These are phyloP conservation scores for Arxiozyma bovina DNA, from an alignment of 1,139 yeast species.

Conservation along the genomic window DNA sequence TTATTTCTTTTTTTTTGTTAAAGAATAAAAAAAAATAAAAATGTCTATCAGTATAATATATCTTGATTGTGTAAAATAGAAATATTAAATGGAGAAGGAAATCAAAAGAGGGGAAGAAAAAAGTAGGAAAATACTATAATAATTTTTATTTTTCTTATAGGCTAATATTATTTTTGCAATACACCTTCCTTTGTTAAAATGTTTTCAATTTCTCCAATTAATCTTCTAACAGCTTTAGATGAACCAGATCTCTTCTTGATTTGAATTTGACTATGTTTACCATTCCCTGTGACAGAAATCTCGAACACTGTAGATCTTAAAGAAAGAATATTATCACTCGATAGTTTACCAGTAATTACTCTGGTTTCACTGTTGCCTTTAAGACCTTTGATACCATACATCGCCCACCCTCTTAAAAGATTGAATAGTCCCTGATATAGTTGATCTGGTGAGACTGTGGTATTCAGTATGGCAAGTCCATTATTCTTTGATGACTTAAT, in stretches of 20 bases:
- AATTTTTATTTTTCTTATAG: too few relatives aligned
- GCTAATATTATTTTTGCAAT: slow-evolving; percentile 7
- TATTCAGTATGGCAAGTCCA: slow-evolving; percentile 18
- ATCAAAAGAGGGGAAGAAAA: not conserved
- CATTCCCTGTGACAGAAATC: slow-evolving; percentile 38
- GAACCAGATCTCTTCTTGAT: slow-evolving; percentile 58
- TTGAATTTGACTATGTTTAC: slow-evolving; percentile 42
- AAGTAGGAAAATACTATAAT: not conserved
- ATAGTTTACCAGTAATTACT: slow-evolving; percentile 50
- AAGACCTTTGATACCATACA: slow-evolving; percentile 57
- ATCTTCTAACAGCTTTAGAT: slow-evolving; percentile 51
- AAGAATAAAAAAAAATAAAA: not conserved
- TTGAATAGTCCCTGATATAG: slow-evolving; percentile 58
- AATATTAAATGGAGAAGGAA: not conserved
- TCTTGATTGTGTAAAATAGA: not conserved
- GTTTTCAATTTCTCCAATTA: slow-evolving; percentile 43
- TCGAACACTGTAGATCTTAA: slow-evolving; percentile 59
- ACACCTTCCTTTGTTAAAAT: slow-evolving; percentile 38
- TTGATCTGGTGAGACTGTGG: slow-evolving; percentile 35
- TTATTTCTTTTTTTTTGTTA: not conserved
- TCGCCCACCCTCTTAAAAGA: slow-evolving; percentile 57
- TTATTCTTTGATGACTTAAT: slow-evolving; percentile 26
- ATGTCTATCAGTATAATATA: not conserved
- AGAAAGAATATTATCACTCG: slow-evolving; percentile 53
- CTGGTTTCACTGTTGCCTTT: slow-evolving; percentile 38